Percentiles rank a stretch among this genome's conserved stretches.
Evolutionary conservation across 805 yeast genomes (phyloP).

Genomic region (Metschnikowia shivogae): DNA sequence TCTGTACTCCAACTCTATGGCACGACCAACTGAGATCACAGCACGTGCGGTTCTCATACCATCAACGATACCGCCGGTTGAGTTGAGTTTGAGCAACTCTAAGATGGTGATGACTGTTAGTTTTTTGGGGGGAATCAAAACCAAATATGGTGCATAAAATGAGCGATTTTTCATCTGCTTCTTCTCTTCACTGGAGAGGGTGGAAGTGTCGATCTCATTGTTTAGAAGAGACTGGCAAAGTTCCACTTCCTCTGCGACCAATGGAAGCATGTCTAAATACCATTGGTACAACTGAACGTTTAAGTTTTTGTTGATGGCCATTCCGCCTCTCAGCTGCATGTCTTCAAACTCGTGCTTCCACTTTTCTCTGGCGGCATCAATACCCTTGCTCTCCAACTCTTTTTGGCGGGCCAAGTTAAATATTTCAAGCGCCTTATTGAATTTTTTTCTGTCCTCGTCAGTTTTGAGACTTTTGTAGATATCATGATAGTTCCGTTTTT

Average conservation of each 20-base stretch:
- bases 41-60: constrained; percentile 86
- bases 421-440: constrained; percentile 63
- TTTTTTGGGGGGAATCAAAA: constrained; percentile 71
- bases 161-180: constrained; percentile 41
- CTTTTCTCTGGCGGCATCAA: constrained; percentile 80
- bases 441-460: constrained; percentile 42
- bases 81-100: constrained; percentile 69
- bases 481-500: constrained; percentile 61
- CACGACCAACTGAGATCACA: constrained; percentile 74
- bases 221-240: constrained; percentile 46
- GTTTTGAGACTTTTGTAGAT: constrained; percentile 51
- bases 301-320: constrained; percentile 52
- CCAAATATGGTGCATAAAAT: constrained; percentile 73
- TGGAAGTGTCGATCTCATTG: constrained; percentile 16
- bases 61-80: constrained; percentile 70
- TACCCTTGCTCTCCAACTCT: constrained; percentile 69
- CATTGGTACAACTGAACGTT: constrained; percentile 80
- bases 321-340: constrained; percentile 53
- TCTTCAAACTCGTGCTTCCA: constrained; percentile 85
- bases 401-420: constrained; percentile 76
- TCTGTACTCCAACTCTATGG: constrained; percentile 79
- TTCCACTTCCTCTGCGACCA: constrained; percentile 61
- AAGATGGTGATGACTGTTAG: constrained; percentile 80
- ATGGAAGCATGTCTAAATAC: constrained; percentile 71
- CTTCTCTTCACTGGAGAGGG: constrained; percentile 13